phyloP scores from a whole-genome alignment of 2,329 filamentous ascomycete species.

The Corniculantispora saksenae region DNA sequence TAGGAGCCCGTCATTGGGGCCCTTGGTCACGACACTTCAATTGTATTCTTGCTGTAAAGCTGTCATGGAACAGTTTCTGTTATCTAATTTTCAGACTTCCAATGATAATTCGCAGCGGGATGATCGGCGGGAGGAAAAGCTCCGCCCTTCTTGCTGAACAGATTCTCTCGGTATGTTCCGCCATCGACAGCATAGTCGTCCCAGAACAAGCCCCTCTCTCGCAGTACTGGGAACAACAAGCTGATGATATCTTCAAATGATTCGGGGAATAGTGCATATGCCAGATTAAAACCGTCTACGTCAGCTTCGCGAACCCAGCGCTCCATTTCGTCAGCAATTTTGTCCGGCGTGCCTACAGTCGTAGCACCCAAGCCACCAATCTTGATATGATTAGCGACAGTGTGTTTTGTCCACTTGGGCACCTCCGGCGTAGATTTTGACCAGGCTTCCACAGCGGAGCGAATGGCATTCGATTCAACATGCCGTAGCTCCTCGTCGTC shows the following conservation, averaged over 20 bases:
- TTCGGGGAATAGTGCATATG: conserved; percentile 47
- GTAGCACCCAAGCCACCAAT: conserved; percentile 34
- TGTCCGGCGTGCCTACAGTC: conserved; percentile 32
- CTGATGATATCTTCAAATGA: conserved; percentile 69
- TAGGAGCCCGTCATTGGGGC: too few relatives aligned
- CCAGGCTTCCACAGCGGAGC: conserved; percentile 51
- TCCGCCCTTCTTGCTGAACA: conserved; percentile 38
- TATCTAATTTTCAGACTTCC: conserved; percentile 35
- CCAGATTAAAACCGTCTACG: conserved; percentile 58
- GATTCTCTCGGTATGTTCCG: conserved; percentile 46
- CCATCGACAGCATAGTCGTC: conserved; percentile 45
- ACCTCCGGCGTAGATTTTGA: conserved; percentile 38
- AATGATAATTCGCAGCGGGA: conserved; percentile 41
- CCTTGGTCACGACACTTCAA: too few relatives aligned
- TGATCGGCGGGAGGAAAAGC: conserved; percentile 39
- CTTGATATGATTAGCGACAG: conserved; percentile 35
- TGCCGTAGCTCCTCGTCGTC: conserved; percentile 65
- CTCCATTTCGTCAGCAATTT: conserved; percentile 36
- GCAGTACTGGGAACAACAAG: conserved; percentile 63
- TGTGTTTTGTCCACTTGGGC: conserved; percentile 38
- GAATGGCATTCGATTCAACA: conserved; percentile 62
- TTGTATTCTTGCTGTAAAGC: too few relatives aligned
- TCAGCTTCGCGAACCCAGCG: conserved; percentile 52
- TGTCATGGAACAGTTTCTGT: background rate
- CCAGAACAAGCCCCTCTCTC: conserved; percentile 58